A percentile compares a stretch with the other conserved stretches of the same genome.
These are phyloP conservation scores for Aureobasidium sp. DNA, from an alignment of 2,329 filamentous ascomycete species.

Conservation along the genomic window DNA sequence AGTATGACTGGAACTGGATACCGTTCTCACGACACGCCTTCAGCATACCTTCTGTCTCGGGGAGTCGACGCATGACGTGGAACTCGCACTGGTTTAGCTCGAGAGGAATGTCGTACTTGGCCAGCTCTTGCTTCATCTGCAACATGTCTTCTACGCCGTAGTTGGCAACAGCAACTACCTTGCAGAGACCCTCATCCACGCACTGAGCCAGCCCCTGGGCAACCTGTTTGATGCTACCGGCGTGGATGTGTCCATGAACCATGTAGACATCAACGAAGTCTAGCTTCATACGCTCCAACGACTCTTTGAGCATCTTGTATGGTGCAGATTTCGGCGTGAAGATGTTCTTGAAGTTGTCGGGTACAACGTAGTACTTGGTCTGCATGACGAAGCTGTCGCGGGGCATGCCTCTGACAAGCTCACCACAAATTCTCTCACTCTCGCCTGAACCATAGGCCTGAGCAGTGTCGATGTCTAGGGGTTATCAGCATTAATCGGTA, in stretches of 20 bases:
- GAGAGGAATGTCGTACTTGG: slow-evolving; percentile 33
- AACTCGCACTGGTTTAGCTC: slow-evolving; percentile 42
- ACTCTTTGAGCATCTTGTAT: slow-evolving; percentile 30
- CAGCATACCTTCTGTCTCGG: slow-evolving; percentile 35
- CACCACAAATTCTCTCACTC: slow-evolving; percentile 37
- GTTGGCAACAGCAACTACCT: slow-evolving; percentile 39
- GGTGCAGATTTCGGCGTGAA: slow-evolving; percentile 29
- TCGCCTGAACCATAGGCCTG: slow-evolving; percentile 38
- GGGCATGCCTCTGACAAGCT: slow-evolving; percentile 32
- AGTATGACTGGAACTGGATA: slow-evolving; percentile 39
- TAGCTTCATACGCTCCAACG: slow-evolving; percentile 32
- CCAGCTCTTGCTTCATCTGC: slow-evolving; percentile 36
- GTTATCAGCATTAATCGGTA: not conserved
- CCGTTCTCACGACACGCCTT: slow-evolving; percentile 34
- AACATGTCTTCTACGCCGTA: slow-evolving; percentile 38
- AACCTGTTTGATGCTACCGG: slow-evolving; percentile 32
- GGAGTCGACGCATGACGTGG: slow-evolving; percentile 35
- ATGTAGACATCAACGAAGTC: slow-evolving; percentile 35
- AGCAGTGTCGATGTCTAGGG: slow-evolving; percentile 35
- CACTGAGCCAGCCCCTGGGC: slow-evolving; percentile 38
- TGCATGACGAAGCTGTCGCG: slow-evolving; percentile 35
- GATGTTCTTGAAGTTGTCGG: slow-evolving; percentile 28
- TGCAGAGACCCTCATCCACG: slow-evolving; percentile 35
- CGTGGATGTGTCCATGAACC: slow-evolving; percentile 38
- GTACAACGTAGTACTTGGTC: slow-evolving; percentile 36